Percentiles rank a stretch among this genome's conserved stretches.
These are phyloP conservation scores for Parathielavia appendiculata DNA, from an alignment of 495 filamentous ascomycete species.

Conservation along the genomic window DNA sequence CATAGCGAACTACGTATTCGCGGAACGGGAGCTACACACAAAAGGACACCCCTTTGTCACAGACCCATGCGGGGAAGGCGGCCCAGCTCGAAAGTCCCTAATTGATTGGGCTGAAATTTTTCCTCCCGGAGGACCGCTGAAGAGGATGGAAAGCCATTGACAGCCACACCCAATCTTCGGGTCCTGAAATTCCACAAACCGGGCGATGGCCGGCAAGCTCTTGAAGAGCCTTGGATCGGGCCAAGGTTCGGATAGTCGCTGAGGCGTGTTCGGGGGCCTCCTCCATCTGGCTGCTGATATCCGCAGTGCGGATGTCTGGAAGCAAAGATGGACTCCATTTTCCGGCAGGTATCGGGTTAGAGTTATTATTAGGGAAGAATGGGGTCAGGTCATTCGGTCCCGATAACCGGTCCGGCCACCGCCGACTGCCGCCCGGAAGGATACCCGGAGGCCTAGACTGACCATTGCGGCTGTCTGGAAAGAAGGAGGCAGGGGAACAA, in stretches of 20 bases:
- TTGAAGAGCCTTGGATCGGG: neutral
- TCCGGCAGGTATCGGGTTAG: slow-evolving; percentile 6
- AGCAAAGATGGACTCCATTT: neutral
- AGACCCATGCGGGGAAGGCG: slow-evolving; percentile 4
- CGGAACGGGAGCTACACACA: slow-evolving; percentile 18
- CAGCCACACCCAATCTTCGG: slow-evolving; percentile 9
- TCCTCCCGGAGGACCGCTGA: slow-evolving; percentile 7
- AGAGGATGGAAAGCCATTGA: slow-evolving; percentile 1
- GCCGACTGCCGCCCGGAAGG: slow-evolving; percentile 9
- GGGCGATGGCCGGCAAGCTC: slow-evolving; percentile 1
- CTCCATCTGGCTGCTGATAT: neutral
- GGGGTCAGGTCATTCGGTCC: neutral
- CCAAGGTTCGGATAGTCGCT: neutral
- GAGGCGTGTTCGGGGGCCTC: neutral
- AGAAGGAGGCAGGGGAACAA: too few relatives aligned
- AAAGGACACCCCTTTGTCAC: slow-evolving; percentile 22
- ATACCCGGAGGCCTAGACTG: neutral
- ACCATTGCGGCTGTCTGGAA: neutral
- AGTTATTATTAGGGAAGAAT: too few relatives aligned
- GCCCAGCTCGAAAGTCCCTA: neutral
- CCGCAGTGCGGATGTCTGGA: neutral
- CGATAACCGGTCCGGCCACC: slow-evolving; percentile 7
- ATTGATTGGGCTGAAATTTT: slow-evolving; percentile 6
- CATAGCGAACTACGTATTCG: neutral
- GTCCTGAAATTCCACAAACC: slow-evolving; percentile 11